Evolutionary conservation across 768 basidiomycete species (phyloP).

Genomic region (Pleurotus cornucopiae): DNA sequence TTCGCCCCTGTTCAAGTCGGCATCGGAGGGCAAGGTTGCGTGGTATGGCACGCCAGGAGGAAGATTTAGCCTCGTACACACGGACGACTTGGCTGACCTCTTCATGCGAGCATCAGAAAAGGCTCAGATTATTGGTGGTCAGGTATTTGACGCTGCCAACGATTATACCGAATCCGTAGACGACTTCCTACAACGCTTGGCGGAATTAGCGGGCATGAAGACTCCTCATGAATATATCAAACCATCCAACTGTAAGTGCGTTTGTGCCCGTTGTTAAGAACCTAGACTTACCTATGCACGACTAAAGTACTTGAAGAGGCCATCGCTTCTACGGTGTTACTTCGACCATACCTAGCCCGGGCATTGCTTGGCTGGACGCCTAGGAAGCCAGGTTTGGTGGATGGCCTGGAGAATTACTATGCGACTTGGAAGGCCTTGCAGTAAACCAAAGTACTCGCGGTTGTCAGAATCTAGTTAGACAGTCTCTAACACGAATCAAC

Average conservation of each 20-base stretch:
- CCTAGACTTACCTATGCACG: too few species aligned
- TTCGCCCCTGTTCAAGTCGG: constrained; percentile 27
- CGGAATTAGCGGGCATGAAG: constrained; percentile 30
- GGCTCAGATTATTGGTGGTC: constrained; percentile 28
- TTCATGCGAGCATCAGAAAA: constrained; percentile 36
- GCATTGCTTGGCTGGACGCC: constrained; percentile 40
- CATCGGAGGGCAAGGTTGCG: constrained; percentile 22
- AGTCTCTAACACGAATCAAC: too few species aligned
- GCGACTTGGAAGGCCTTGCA: constrained; percentile 16
- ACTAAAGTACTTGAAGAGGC: constrained; percentile 32
- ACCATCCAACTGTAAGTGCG: constrained; percentile 30
- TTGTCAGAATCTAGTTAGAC: too few species aligned
- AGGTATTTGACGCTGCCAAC: constrained; percentile 38
- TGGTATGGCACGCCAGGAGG: constrained; percentile 31
- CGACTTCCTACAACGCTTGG: constrained; percentile 33
- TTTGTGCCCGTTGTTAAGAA: too few species aligned
- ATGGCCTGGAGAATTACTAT: constrained; percentile 39
- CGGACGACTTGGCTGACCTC: constrained; percentile 42
- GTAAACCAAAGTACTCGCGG: too few species aligned
- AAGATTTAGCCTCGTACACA: constrained; percentile 29
- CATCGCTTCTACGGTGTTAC: constrained; percentile 21
- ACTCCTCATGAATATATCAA: constrained; percentile 27
- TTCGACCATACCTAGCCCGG: constrained; percentile 35
- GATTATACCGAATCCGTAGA: constrained; percentile 33
- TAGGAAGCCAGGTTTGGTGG: constrained; percentile 34